Percentiles rank a stretch among this genome's conserved stretches.
Conservation (phyloP, 192 early-diverging fungal genomes). For the Globomyces pollinis-pini region DNA sequence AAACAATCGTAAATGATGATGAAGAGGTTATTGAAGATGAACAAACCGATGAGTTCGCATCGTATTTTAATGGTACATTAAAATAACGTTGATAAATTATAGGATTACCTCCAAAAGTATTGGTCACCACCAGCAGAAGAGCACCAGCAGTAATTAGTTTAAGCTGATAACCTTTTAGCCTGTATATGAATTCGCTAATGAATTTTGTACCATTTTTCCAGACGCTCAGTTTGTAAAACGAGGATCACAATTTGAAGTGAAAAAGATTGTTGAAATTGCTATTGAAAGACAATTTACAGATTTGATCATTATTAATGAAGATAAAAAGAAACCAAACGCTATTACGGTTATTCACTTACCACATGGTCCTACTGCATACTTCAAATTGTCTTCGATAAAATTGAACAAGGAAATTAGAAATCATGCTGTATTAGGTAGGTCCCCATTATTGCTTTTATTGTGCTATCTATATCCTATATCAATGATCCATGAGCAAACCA, state of each 20-base stretch:
- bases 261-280: conserved; percentile 85
- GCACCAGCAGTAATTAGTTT: conserved; percentile 46
- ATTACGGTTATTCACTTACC: conserved; percentile 92
- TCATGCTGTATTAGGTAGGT: no score
- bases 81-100: conserved; percentile 15
- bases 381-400: conserved; percentile 78
- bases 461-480: neutral
- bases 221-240: conserved; percentile 84
- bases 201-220: conserved; percentile 85
- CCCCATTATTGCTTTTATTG: conserved; percentile 9
- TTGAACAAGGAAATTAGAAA: conserved; percentile 64
- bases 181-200: conserved; percentile 79
- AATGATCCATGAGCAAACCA: neutral
- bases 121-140: conserved; percentile 80
- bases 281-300: conserved; percentile 88
- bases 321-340: conserved; percentile 85
- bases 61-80: conserved; percentile 58
- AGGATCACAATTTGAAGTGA: conserved; percentile 76
- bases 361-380: conserved; percentile 93
- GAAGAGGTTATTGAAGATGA: conserved; percentile 47
- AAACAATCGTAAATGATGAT: conserved; percentile 66
- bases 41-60: conserved; percentile 57
- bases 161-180: neutral
- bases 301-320: conserved; percentile 88
- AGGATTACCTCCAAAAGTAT: conserved; percentile 81